These are phyloP conservation scores for Curvularia hawaiiensis DNA, from an alignment of 2,329 filamentous ascomycete species.

Conservation along the genomic window DNA sequence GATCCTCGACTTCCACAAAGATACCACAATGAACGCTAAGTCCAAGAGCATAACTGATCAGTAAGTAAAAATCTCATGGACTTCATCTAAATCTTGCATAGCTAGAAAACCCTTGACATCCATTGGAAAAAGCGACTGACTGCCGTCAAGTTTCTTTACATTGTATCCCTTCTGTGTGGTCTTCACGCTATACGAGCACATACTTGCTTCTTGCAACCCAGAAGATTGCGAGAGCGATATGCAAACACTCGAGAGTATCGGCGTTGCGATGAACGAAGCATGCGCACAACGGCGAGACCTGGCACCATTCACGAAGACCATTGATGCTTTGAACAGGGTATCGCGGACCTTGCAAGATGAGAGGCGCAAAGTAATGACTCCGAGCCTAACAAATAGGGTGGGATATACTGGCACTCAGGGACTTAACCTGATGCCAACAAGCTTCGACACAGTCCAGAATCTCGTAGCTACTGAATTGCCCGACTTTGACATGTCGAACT, in stretches of 20 bases:
- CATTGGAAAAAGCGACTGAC: background rate
- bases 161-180: slow-evolving; percentile 40
- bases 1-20: slow-evolving; percentile 26
- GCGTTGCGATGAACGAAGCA: slow-evolving; percentile 26
- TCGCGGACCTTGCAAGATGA: slow-evolving; percentile 34
- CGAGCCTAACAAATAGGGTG: background rate
- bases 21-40: background rate
- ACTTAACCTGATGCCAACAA: slow-evolving; percentile 3
- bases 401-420: background rate
- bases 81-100: background rate
- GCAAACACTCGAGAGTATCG: slow-evolving; percentile 29
- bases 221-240: slow-evolving; percentile 35
- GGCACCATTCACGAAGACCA: slow-evolving; percentile 30
- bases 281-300: slow-evolving; percentile 22
- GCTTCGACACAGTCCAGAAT: slow-evolving; percentile 16
- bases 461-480: slow-evolving; percentile 19
- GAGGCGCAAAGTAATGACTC: slow-evolving; percentile 9
- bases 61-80: slow-evolving; percentile 15
- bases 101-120: background rate
- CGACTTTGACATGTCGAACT: slow-evolving; percentile 23
- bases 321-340: slow-evolving; percentile 38
- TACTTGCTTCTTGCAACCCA: slow-evolving; percentile 29
- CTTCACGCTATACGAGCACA: slow-evolving; percentile 38
- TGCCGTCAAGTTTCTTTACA: slow-evolving; percentile 30
- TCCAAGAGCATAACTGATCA: slow-evolving; percentile 24